A percentile compares a stretch with the other conserved stretches of the same genome.
These are phyloP conservation scores for Pseudozyma tsukubaensis DNA, from an alignment of 1,284 basidiomycete species.

Conservation along the genomic window DNA sequence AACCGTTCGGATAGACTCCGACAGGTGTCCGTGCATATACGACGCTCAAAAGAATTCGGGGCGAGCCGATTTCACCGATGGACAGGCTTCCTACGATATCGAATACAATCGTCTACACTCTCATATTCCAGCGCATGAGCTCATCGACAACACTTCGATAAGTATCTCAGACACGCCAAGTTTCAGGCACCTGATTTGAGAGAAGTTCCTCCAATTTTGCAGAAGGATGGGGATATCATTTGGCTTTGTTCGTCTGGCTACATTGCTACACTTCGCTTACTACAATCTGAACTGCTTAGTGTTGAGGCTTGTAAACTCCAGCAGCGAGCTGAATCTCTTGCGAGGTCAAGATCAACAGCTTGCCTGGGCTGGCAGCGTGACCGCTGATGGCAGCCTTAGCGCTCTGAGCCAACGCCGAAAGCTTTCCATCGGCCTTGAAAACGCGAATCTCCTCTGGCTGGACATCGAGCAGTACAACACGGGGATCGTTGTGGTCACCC, in stretches of 20 bases:
- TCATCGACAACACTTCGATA: no score
- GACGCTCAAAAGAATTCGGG: no score
- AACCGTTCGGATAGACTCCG: no score
- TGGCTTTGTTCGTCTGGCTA: neutral
- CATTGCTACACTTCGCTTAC: no score
- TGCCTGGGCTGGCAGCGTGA: slow-evolving; percentile 75
- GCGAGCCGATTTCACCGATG: no score
- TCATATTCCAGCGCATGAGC: no score
- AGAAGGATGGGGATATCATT: neutral
- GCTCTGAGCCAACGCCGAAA: slow-evolving; percentile 69
- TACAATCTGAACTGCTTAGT: slow-evolving; percentile 6
- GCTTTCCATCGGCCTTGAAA: slow-evolving; percentile 59
- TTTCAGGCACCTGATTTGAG: no score
- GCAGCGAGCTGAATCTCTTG: slow-evolving; percentile 73
- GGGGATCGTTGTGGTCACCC: slow-evolving; percentile 82
- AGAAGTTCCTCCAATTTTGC: no score
- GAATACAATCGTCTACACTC: no score
- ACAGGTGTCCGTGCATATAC: no score
- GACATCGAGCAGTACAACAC: slow-evolving; percentile 83
- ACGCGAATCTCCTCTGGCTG: slow-evolving; percentile 76
- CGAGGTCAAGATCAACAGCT: slow-evolving; percentile 75
- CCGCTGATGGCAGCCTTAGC: slow-evolving; percentile 74
- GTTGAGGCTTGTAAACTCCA: slow-evolving; percentile 62
- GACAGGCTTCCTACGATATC: no score
- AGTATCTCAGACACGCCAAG: no score